Percentiles rank a stretch among this genome's conserved stretches.
These are phyloP conservation scores for Linaria vulgaris DNA, from an alignment of 257 asterid genomes.

Conservation along the genomic window DNA sequence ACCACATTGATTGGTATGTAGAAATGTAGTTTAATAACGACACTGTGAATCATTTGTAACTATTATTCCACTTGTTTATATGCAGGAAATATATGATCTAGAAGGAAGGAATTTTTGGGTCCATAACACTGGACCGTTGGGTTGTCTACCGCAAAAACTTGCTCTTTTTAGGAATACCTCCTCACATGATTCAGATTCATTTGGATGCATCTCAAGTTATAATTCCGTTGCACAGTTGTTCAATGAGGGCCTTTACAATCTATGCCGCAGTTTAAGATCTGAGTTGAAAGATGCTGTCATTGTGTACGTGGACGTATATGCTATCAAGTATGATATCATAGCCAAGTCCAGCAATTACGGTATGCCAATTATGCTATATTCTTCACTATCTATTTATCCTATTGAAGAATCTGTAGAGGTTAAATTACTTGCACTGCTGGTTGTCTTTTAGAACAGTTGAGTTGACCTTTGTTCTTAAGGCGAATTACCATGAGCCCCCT, in stretches of 20 bases:
- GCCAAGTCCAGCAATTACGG: constrained; percentile 67
- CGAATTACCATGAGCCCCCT: no score
- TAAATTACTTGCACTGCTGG: no score
- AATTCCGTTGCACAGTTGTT: constrained; percentile 62
- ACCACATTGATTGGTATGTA: constrained; percentile 9
- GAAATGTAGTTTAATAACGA: neutral
- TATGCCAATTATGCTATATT: constrained; percentile 28
- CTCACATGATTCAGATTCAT: constrained; percentile 46
- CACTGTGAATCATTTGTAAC: constrained; percentile 7
- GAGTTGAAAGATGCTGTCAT: constrained; percentile 60
- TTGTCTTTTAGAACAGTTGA: no score
- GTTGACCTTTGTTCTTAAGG: no score
- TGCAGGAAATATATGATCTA: constrained; percentile 57
- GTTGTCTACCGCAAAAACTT: constrained; percentile 81
- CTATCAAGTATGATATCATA: constrained; percentile 73
- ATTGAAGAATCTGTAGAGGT: no score
- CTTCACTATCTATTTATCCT: neutral
- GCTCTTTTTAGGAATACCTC: constrained; percentile 35
- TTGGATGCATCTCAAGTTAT: constrained; percentile 69
- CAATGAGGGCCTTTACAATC: constrained; percentile 57
- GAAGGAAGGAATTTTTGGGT: constrained; percentile 91
- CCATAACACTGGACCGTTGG: constrained; percentile 90
- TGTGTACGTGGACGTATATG: constrained; percentile 77
- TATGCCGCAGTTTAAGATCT: constrained; percentile 48
- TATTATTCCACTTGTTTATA: constrained; percentile 6